A percentile compares a stretch with the other conserved stretches of the same genome.
These are phyloP conservation scores for Geotrichum phurueaensis DNA, from an alignment of 1,139 yeast genomes.

Conservation along the genomic window DNA sequence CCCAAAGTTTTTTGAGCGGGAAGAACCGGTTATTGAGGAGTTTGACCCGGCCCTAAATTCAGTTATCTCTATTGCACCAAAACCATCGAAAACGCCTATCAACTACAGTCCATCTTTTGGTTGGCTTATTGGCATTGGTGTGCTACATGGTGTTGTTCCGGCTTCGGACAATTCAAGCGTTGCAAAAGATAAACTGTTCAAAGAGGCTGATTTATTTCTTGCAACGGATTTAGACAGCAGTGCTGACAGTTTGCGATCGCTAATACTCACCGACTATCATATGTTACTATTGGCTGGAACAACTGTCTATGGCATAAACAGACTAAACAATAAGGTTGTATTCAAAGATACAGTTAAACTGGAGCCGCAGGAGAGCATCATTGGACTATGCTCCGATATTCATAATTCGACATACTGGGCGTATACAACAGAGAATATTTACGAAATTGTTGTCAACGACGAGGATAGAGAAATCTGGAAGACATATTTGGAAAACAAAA, in stretches of 20 bases:
- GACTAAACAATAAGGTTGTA: constrained; percentile 45
- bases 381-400: constrained; percentile 59
- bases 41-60: constrained; percentile 23
- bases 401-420: constrained; percentile 55
- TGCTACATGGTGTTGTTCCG: constrained; percentile 37
- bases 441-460: constrained; percentile 61
- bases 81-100: constrained; percentile 21
- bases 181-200: constrained; percentile 24
- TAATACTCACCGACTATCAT: constrained; percentile 50
- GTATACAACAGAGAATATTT: constrained; percentile 46
- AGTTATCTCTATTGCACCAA: constrained; percentile 20
- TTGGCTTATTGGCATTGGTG: constrained; percentile 44
- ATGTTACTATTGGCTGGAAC: constrained; percentile 43
- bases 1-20: constrained; percentile 30
- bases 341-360: constrained; percentile 39
- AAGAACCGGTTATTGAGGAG: constrained; percentile 25
- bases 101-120: constrained; percentile 34
- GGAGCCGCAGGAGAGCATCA: constrained; percentile 39
- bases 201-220: constrained; percentile 39
- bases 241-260: constrained; percentile 31
- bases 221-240: constrained; percentile 28
- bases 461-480: constrained; percentile 78
- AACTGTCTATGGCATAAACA: constrained; percentile 43
- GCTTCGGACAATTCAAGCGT: constrained; percentile 17
- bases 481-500: constrained; percentile 53